Base-by-base conservation (phyloP, 2,329 filamentous ascomycete genomes). In the Fusarium sp. region DNA sequence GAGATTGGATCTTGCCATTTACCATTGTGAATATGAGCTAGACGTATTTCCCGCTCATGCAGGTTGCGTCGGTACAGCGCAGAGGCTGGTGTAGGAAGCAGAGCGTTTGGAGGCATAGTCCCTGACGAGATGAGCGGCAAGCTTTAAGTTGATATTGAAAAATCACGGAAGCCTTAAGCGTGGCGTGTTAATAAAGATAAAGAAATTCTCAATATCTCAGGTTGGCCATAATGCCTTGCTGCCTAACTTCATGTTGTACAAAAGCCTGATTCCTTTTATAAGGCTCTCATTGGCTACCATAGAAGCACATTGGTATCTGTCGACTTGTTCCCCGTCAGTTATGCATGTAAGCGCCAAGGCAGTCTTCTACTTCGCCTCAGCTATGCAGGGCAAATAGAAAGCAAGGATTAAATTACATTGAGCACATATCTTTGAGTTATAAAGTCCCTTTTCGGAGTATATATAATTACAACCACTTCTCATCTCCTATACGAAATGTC, bases 51-150 rank as follows among this genome's bases (percentile, higher is more conserved):
- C 11, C 42, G 42, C 11, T 45, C 0, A 26, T 26, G 0, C n/a
- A 45, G 7, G 6, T 45, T 7, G n/a, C 3, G n/a, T 18, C n/a
- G 11, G n/a, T 44, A 44, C 7, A 4, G n/a, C 11, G 5, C 5
- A 24, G n/a, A 0, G 41, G 1, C n/a, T 24, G 41, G 15, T 0
- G 38, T 39, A 8, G 15, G 4, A 44, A 24, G 14, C 17, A 2
- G 10, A 26, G 17, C n/a, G n/a, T 45, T 6, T 6, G 15, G 42
- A 3, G 42, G n/a, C 42, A 45, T 45, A 45, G 17, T 24, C 11
- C 7, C 0, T 44, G 6, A 26, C 7, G 11, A 24, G 15, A 24
- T 24, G 10, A 44, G 18, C 38, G 1, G 38, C 0, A 7, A 13
- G 38, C 38, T 39, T 2, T 39, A 39, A 1, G 18, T 28, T 28